These are phyloP conservation scores for Candida lessepsii DNA, from an alignment of 805 yeast species.

Conservation along the genomic window DNA sequence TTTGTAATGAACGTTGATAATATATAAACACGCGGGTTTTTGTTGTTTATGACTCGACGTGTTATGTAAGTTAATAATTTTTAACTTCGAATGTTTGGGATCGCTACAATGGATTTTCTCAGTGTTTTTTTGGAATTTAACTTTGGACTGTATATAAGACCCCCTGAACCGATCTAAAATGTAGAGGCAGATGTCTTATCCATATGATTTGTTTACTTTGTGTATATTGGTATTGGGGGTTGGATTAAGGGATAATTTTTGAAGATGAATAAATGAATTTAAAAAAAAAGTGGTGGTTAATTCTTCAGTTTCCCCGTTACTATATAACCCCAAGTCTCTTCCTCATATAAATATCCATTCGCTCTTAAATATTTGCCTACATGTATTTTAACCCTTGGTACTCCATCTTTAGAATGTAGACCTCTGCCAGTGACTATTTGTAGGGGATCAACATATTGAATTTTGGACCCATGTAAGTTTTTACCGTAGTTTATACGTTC, in stretches of 20 bases:
- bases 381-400: conserved; percentile 44
- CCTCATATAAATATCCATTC: conserved; percentile 45
- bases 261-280: too few relatives aligned
- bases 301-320: conserved; percentile 18
- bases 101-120: conserved; percentile 3
- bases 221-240: too few relatives aligned
- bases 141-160: neutral
- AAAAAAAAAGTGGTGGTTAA: neutral
- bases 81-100: conserved; percentile 1
- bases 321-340: conserved; percentile 30
- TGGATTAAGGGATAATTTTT: too few relatives aligned
- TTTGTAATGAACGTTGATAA: neutral
- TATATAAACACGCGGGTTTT: neutral
- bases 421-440: conserved; percentile 68
- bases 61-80: neutral
- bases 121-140: neutral
- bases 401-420: conserved; percentile 60
- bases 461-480: conserved; percentile 32
- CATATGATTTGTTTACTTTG: too few relatives aligned
- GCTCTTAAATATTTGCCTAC: conserved; percentile 40
- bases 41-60: neutral
- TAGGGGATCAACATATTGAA: conserved; percentile 42
- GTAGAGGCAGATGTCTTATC: too few relatives aligned
- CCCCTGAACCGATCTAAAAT: neutral
- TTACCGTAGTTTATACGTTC: conserved; percentile 42